phyloP scores from a whole-genome alignment of 2,329 filamentous ascomycete genomes.

The Sclerotinia subarctica region DNA sequence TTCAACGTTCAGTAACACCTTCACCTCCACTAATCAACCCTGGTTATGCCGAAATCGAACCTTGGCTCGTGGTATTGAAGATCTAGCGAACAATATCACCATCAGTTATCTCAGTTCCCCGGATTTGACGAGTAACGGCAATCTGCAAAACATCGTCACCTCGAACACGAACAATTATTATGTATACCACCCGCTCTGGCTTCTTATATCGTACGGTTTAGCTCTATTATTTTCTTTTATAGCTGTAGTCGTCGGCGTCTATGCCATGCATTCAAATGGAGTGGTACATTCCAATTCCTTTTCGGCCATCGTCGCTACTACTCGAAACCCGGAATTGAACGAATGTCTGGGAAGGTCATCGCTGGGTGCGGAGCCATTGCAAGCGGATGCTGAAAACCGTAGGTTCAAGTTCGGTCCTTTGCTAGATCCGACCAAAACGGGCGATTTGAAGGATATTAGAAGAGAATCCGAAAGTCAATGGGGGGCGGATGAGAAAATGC shows the following conservation, averaged over 20 bases:
- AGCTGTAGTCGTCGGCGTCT: constrained; percentile 15
- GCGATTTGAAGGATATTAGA: not conserved
- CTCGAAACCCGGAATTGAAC: constrained; percentile 23
- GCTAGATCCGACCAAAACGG: not conserved
- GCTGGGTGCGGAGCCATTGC: constrained; percentile 12
- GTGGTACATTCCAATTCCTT: constrained; percentile 25
- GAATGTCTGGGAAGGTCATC: constrained; percentile 1
- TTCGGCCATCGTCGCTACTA: constrained; percentile 26
- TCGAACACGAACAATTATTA: constrained; percentile 21
- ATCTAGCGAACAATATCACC: constrained; percentile 31
- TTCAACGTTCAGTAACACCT: not conserved
- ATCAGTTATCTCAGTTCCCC: constrained; percentile 27
- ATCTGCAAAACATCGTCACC: not conserved
- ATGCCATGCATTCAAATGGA: constrained; percentile 23
- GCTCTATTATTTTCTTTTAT: constrained; percentile 15
- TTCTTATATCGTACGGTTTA: constrained; percentile 19
- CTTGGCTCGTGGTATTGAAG: constrained; percentile 25
- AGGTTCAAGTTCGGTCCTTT: constrained; percentile 5
- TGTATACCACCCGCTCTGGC: constrained; percentile 15
- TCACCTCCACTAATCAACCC: not conserved
- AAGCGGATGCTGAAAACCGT: not conserved
- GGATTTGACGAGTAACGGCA: constrained; percentile 5
- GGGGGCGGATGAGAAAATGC: not conserved
- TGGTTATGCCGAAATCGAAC: constrained; percentile 29
- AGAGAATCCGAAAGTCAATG: not conserved